Base-by-base conservation (phyloP, 306 rosid genomes). In the Lathyrus tuberosus region DNA sequence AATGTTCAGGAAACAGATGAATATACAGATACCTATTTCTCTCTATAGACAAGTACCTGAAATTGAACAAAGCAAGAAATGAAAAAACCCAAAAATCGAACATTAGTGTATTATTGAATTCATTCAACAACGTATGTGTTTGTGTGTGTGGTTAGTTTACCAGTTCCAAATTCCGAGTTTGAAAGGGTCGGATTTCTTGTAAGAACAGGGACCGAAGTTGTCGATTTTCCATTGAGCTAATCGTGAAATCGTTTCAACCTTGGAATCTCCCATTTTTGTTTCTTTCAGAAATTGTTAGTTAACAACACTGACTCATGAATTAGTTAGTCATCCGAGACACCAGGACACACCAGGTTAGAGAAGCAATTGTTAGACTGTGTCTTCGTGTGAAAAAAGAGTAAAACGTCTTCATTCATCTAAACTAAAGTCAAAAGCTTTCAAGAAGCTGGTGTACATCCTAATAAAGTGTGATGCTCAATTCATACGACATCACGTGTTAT, bases 191-290 rank as follows among this genome's bases (percentile, higher is more conserved):
- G 97, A 92, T 72, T 84, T 92, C 28, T 81, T 84, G 89, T 71
- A 84, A 38, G 82, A 71, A 75, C 91, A 85, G 14, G 91, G 86
- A 22, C 97, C 97, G 28, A 92, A 87, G 63, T 82, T 85, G 49
- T 92, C 97, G 69, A 92, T 84, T 79, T 83, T 86, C 97, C 97
- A 92, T 68, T 92, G 97, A 10, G 96, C 97, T 53, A 89, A 68
- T 47, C 97, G 63, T 8, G 97, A 84, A 47, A 92, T 89, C 0
- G 89, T 87, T 35, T 87, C 96, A 6, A 92, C 94, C 69, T 73
- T 87, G 5, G 96, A 78, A 81, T 91, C 97, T 14, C 65, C 86
- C 97, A 89, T 92, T 2, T 57, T 11, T 20, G 5, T 2, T 4
- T 52, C 11, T 57, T 57, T 57, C 18, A 13, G 5, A 11, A 57